A percentile compares a stretch with the other conserved stretches of the same genome.
Evolutionary conservation across 257 asterid genomes (phyloP).

Genomic region (Solanum pinnatisectum): DNA sequence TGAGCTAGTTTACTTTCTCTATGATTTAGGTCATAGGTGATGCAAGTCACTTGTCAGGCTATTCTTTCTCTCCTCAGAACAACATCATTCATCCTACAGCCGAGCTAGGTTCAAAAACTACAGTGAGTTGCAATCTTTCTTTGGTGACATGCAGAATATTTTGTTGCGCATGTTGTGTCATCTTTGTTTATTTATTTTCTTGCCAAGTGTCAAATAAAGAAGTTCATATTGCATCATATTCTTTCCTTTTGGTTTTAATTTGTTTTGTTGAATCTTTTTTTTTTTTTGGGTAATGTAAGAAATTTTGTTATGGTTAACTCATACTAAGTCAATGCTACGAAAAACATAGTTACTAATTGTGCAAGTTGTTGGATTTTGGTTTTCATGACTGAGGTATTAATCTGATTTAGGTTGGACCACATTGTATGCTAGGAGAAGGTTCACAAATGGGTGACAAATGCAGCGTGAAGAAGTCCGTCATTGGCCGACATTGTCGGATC

Average conservation of each 20-base stretch:
- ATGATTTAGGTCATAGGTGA: slow-evolving; percentile 74
- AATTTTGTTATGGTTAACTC: not conserved
- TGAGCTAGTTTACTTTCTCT: not conserved
- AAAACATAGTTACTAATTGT: not conserved
- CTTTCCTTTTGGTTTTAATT: not conserved
- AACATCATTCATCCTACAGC: slow-evolving; percentile 79
- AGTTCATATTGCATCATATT: not conserved
- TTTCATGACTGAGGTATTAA: not conserved
- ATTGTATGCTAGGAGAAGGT: slow-evolving; percentile 96
- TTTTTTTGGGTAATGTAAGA: not conserved
- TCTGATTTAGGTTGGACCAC: slow-evolving; percentile 81
- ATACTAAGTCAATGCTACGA: not conserved
- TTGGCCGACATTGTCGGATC: slow-evolving; percentile 95
- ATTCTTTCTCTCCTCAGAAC: slow-evolving; percentile 73
- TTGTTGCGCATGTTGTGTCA: not conserved
- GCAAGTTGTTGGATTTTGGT: not conserved
- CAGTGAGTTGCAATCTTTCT: slow-evolving; percentile 47
- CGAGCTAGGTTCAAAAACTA: slow-evolving; percentile 73
- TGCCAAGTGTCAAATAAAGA: not conserved
- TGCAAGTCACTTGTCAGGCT: slow-evolving; percentile 82
- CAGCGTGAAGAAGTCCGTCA: slow-evolving; percentile 91
- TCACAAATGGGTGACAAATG: slow-evolving; percentile 94
- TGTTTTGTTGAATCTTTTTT: not conserved
- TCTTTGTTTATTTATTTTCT: not conserved
- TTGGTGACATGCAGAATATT: not conserved